phyloP scores from a whole-genome alignment of 1,139 yeast species.

The Wickerhamomyces sp. region DNA sequence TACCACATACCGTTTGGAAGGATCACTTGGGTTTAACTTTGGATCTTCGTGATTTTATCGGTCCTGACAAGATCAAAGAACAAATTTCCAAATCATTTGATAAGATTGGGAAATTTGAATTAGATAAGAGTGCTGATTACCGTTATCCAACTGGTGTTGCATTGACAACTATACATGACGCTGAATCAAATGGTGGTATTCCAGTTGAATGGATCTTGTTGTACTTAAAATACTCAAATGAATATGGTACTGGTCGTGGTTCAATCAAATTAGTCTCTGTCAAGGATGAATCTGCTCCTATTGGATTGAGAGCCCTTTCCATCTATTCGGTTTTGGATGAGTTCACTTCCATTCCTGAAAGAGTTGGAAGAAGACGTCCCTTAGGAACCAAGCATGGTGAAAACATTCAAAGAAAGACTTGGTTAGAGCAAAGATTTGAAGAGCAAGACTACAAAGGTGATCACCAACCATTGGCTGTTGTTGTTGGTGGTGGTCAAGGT shows the following conservation, averaged over 20 bases:
- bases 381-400: constrained; percentile 37
- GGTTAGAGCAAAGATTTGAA: constrained; percentile 28
- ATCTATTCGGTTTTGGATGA: constrained; percentile 34
- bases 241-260: constrained; percentile 32
- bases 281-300: constrained; percentile 22
- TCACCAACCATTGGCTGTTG: constrained; percentile 35
- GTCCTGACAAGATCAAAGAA: constrained; percentile 26
- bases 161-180: constrained; percentile 26
- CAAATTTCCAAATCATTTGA: constrained; percentile 13
- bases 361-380: constrained; percentile 29
- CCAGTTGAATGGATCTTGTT: constrained; percentile 34
- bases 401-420: constrained; percentile 29
- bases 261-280: constrained; percentile 31
- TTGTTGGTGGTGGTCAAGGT: constrained; percentile 43
- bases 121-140: constrained; percentile 28
- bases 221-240: constrained; percentile 28
- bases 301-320: constrained; percentile 30
- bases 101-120: constrained; percentile 24
- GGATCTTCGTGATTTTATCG: constrained; percentile 31
- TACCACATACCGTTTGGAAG: constrained; percentile 32
- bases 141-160: constrained; percentile 27
- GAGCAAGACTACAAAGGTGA: constrained; percentile 26
- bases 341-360: constrained; percentile 31
- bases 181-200: constrained; percentile 20
- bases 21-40: constrained; percentile 32